Percentiles rank a stretch among this genome's conserved stretches.
These are phyloP conservation scores for Lactifluus piperatus DNA, from an alignment of 768 basidiomycete genomes.

Conservation along the genomic window DNA sequence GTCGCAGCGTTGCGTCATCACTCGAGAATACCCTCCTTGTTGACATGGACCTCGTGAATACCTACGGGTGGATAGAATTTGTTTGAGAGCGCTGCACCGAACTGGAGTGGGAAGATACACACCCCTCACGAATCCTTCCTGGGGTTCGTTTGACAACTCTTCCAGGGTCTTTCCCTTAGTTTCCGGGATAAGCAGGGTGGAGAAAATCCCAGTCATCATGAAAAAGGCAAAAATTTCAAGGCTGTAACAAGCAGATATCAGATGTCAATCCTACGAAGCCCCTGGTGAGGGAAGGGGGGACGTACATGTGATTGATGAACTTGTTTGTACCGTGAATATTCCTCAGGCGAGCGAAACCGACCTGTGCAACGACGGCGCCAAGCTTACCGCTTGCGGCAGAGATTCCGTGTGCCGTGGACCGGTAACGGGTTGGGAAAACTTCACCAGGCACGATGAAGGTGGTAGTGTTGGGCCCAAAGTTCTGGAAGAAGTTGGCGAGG, in stretches of 20 bases:
- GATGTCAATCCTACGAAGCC: background rate
- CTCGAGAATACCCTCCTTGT: slow-evolving; percentile 12
- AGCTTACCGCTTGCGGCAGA: slow-evolving; percentile 77
- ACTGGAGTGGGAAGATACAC: background rate
- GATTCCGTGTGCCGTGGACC: slow-evolving; percentile 79
- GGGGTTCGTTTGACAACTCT: slow-evolving; percentile 65
- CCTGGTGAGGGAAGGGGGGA: slow-evolving; percentile 5
- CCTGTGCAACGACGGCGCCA: slow-evolving; percentile 74
- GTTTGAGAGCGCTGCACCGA: background rate
- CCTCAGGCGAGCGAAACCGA: slow-evolving; percentile 60
- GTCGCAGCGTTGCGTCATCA: background rate
- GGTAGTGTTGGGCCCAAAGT: slow-evolving; percentile 76
- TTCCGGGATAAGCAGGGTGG: slow-evolving; percentile 73
- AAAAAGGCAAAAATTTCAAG: slow-evolving; percentile 78
- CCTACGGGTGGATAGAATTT: background rate
- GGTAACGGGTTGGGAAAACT: slow-evolving; percentile 81
- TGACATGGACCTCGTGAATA: background rate
- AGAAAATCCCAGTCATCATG: slow-evolving; percentile 80
- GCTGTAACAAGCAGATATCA: slow-evolving; percentile 27
- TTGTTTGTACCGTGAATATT: slow-evolving; percentile 57
- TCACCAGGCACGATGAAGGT: slow-evolving; percentile 81
- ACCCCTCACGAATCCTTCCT: slow-evolving; percentile 46
- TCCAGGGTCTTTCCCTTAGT: slow-evolving; percentile 61
- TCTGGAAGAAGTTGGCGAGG: slow-evolving; percentile 85
- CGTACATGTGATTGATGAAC: slow-evolving; percentile 65